These are phyloP conservation scores for Aspergillus neotritici DNA, from an alignment of 2,329 filamentous ascomycete genomes.

Conservation along the genomic window DNA sequence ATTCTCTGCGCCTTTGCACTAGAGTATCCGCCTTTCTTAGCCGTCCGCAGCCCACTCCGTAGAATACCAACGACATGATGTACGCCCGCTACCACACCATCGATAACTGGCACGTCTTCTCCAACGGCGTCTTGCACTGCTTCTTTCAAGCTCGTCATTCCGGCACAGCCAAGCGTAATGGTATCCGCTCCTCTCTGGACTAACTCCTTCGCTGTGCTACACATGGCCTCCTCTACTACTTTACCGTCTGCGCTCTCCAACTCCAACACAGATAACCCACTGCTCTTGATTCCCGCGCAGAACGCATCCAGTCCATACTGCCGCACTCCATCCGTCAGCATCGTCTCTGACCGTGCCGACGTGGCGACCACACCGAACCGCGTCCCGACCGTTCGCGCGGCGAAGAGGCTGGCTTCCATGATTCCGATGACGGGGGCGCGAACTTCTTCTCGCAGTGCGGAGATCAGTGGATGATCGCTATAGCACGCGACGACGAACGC, in stretches of 20 bases:
- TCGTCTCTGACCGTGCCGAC: constrained; percentile 34
- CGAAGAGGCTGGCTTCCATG: constrained; percentile 49
- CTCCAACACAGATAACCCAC: constrained; percentile 42
- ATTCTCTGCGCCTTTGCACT: constrained; percentile 22
- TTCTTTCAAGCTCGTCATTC: constrained; percentile 45
- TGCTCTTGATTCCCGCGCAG: constrained; percentile 41
- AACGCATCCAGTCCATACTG: constrained; percentile 40
- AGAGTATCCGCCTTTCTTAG: constrained; percentile 25
- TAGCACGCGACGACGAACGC: constrained; percentile 49
- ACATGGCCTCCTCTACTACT: constrained; percentile 24
- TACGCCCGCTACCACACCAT: constrained; percentile 45
- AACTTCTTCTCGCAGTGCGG: constrained; percentile 45
- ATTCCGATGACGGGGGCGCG: constrained; percentile 45
- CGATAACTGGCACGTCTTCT: constrained; percentile 44
- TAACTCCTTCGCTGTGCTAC: constrained; percentile 34
- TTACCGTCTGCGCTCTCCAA: constrained; percentile 28
- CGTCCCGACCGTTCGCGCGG: constrained; percentile 46
- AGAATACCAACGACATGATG: constrained; percentile 23
- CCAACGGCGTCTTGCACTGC: constrained; percentile 46
- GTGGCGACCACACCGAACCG: constrained; percentile 44
- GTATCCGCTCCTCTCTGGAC: constrained; percentile 41
- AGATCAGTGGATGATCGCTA: constrained; percentile 44
- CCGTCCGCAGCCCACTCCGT: constrained; percentile 23
- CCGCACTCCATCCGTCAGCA: constrained; percentile 37
- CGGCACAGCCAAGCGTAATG: constrained; percentile 44